Evolutionary conservation across 2,329 filamentous ascomycete species (phyloP).

Genomic region (Cladorrhinum sp.): DNA sequence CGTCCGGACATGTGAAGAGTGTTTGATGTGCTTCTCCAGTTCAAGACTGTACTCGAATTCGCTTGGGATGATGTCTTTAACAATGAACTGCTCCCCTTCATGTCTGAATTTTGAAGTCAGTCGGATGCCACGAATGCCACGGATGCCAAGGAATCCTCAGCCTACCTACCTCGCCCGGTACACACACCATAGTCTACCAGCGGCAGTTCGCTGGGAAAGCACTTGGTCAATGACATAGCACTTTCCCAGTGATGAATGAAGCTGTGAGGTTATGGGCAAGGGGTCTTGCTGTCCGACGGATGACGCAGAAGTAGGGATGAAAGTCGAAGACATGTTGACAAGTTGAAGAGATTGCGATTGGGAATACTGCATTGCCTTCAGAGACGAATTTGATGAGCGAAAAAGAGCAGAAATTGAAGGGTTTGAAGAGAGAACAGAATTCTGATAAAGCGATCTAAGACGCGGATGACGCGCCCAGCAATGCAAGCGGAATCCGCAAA

Average conservation of each 20-base stretch:
- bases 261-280: constrained; percentile 14
- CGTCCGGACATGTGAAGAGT: constrained; percentile 20
- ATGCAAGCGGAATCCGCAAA: no score
- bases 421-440: constrained; percentile 1
- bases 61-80: constrained; percentile 21
- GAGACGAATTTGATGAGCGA: constrained; percentile 10
- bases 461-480: no score
- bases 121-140: constrained; percentile 12
- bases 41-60: constrained; percentile 17
- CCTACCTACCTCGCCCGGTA: constrained; percentile 21
- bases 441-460: constrained; percentile 12
- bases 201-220: constrained; percentile 20
- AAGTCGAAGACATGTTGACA: constrained; percentile 17
- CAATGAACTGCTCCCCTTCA: constrained; percentile 19
- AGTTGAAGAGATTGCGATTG: no score
- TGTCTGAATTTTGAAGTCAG: constrained; percentile 15
- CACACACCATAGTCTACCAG: constrained; percentile 19
- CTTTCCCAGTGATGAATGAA: constrained; percentile 20
- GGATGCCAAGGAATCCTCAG: constrained; percentile 14
- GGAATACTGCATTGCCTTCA: constrained; percentile 12
- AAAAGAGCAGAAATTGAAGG: no score
- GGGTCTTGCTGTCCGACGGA: constrained; percentile 17
- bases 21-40: constrained; percentile 20
- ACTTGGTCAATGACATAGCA: constrained; percentile 22
- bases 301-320: constrained; percentile 10